Evolutionary conservation across 2,329 filamentous ascomycete genomes (phyloP).

Genomic region (Fusarium devonianum): DNA sequence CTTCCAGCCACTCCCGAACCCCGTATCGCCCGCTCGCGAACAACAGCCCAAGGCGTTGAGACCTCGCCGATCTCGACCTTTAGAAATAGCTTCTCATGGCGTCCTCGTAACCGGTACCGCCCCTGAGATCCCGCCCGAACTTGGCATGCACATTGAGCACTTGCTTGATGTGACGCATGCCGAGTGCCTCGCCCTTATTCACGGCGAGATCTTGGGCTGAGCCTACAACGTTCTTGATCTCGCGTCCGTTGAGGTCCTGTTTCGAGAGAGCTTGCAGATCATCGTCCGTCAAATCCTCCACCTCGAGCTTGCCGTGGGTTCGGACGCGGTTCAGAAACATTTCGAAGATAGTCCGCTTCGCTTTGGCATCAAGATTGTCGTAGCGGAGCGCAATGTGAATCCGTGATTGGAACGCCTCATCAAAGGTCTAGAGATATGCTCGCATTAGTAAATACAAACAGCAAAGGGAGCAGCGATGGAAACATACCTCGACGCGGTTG

Average conservation of each 20-base stretch:
- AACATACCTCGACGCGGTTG: constrained; percentile 74
- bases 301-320: constrained; percentile 66
- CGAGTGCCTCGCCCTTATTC: constrained; percentile 73
- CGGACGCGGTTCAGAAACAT: constrained; percentile 81
- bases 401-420: constrained; percentile 87
- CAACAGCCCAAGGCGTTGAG: neutral
- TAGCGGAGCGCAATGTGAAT: constrained; percentile 88
- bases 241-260: constrained; percentile 66
- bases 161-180: constrained; percentile 80
- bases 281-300: constrained; percentile 68
- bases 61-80: neutral
- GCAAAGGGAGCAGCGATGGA: neutral
- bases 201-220: constrained; percentile 84
- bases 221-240: constrained; percentile 90
- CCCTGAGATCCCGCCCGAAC: constrained; percentile 84
- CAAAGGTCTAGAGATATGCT: constrained; percentile 69
- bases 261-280: constrained; percentile 73
- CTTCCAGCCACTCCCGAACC: constrained; percentile 2
- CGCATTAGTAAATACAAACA: constrained; percentile 1
- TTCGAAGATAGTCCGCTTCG: constrained; percentile 81
- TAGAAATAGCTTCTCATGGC: constrained; percentile 83
- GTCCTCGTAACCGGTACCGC: constrained; percentile 80
- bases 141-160: constrained; percentile 85
- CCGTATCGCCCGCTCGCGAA: neutral
- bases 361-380: constrained; percentile 73